phyloP scores from a whole-genome alignment of 495 filamentous ascomycete species.

The Schizothecium vesticola region DNA sequence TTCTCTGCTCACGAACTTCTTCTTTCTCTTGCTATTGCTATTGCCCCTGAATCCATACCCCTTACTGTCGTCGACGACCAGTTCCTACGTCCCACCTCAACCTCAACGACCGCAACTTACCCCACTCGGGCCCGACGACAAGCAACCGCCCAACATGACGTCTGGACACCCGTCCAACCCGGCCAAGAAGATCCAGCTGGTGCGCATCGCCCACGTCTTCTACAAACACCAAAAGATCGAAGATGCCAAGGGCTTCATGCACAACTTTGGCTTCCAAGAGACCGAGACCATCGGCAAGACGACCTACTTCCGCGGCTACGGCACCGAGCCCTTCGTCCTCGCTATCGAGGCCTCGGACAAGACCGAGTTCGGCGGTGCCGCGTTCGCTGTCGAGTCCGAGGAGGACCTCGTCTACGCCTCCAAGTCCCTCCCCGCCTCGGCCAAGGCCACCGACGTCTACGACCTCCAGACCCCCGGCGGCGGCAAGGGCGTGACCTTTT shows the following conservation, averaged over 20 bases:
- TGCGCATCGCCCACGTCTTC: slow-evolving; percentile 52
- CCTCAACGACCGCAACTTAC: neutral
- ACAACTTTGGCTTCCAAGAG: slow-evolving; percentile 55
- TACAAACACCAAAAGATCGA: slow-evolving; percentile 51
- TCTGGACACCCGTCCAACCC: slow-evolving; percentile 21
- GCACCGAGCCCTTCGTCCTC: slow-evolving; percentile 54
- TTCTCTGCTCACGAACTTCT: neutral
- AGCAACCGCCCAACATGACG: slow-evolving; percentile 19
- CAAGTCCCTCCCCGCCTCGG: slow-evolving; percentile 37
- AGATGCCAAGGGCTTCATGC: slow-evolving; percentile 43
- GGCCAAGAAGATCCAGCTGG: slow-evolving; percentile 45
- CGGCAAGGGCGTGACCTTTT: slow-evolving; percentile 51
- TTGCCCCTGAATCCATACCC: neutral
- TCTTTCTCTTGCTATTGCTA: neutral
- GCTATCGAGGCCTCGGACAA: slow-evolving; percentile 44
- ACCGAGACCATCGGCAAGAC: slow-evolving; percentile 40
- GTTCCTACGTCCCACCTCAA: neutral
- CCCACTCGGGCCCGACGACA: neutral
- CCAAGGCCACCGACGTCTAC: slow-evolving; percentile 42
- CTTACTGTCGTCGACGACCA: neutral
- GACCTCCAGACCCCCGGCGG: slow-evolving; percentile 53
- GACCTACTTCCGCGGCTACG: slow-evolving; percentile 57
- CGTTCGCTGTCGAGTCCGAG: slow-evolving; percentile 51
- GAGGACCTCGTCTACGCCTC: slow-evolving; percentile 48
- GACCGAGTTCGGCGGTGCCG: slow-evolving; percentile 49